These are phyloP conservation scores for Primulina tabacum DNA, from an alignment of 257 asterid species.

Conservation along the genomic window DNA sequence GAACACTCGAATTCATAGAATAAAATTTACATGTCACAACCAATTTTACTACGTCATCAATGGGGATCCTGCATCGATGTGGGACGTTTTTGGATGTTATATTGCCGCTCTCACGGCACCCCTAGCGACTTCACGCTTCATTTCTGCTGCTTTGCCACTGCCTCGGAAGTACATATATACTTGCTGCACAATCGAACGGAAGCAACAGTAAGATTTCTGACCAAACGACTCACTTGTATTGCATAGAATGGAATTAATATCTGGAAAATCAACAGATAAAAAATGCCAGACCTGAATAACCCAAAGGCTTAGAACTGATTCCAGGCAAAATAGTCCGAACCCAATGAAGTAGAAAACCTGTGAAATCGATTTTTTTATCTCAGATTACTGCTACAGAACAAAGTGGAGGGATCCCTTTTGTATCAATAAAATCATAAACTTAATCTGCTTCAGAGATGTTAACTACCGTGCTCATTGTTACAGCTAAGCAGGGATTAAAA, in stretches of 20 bases:
- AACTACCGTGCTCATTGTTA: background rate
- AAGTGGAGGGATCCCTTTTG: background rate
- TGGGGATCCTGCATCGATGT: background rate
- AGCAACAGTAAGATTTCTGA: background rate
- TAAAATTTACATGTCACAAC: conserved; percentile 19
- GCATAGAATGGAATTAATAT: background rate
- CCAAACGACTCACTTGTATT: background rate
- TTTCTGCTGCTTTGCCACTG: conserved; percentile 88
- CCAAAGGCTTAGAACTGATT: conserved; percentile 89
- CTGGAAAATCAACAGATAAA: background rate
- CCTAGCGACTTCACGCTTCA: conserved; percentile 85
- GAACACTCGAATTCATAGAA: background rate
- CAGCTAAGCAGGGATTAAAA: conserved; percentile 1
- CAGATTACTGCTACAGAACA: background rate
- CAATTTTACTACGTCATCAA: background rate
- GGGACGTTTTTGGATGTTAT: conserved; percentile 2
- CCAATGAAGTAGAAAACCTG: conserved; percentile 96
- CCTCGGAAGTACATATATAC: conserved; percentile 93
- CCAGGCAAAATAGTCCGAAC: conserved; percentile 85
- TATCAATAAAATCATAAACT: background rate
- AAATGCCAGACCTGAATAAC: conserved; percentile 75
- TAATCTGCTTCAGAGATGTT: background rate
- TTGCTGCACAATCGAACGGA: conserved; percentile 56
- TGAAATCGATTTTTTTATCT: background rate
- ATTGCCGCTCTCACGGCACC: conserved; percentile 56